Conservation (phyloP, 306 rosid species). For the Canavalia ensiformis region DNA sequence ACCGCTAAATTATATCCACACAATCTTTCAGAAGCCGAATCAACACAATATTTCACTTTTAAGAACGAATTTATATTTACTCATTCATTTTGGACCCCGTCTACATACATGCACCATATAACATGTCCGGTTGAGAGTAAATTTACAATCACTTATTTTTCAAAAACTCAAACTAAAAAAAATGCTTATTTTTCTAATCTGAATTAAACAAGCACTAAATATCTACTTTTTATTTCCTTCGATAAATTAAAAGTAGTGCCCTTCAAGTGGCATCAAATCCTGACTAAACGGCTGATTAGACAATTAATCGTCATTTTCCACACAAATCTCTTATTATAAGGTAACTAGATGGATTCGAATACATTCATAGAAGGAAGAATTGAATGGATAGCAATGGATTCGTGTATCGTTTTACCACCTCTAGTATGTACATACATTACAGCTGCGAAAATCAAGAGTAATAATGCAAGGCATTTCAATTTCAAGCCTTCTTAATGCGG, state of each 20-base stretch:
- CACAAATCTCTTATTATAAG: conserved; percentile 37
- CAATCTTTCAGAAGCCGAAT: too few relatives aligned
- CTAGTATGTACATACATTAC: conserved; percentile 43
- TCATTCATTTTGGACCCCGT: too few relatives aligned
- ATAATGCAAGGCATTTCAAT: conserved; percentile 44
- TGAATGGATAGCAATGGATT: conserved; percentile 32
- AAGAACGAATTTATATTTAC: too few relatives aligned
- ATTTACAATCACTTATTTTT: too few relatives aligned
- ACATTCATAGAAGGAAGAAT: conserved; percentile 46
- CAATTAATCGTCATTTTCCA: conserved; percentile 23
- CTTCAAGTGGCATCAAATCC: not conserved
- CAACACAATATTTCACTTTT: too few relatives aligned
- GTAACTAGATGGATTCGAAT: conserved; percentile 16
- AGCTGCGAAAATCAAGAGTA: conserved; percentile 46
- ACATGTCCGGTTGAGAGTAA: too few relatives aligned
- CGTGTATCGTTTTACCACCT: conserved; percentile 35
- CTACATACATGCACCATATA: too few relatives aligned
- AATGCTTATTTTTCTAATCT: too few relatives aligned
- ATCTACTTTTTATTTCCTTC: not conserved
- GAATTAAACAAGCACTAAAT: not conserved
- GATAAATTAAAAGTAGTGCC: too few relatives aligned
- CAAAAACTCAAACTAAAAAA: too few relatives aligned
- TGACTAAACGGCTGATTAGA: not conserved
- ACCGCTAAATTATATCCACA: too few relatives aligned
- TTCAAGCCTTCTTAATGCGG: conserved; percentile 46